Conservation (phyloP, 2,329 filamentous ascomycete genomes). For the Fusarium odoratissimum region DNA sequence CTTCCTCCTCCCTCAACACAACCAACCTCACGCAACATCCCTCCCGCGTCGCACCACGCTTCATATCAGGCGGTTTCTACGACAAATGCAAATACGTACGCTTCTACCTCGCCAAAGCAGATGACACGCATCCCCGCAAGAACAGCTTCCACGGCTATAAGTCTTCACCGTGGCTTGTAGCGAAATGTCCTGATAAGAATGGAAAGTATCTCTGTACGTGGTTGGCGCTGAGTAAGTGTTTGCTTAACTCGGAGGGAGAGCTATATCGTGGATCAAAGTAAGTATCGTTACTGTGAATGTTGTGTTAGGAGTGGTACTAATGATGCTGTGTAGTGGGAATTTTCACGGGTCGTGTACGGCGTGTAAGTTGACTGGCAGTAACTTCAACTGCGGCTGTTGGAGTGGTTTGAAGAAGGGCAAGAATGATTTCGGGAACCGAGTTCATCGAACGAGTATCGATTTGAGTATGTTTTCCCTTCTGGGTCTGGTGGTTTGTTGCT, state of each 20-base stretch:
- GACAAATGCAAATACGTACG: slow-evolving; percentile 27
- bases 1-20: neutral
- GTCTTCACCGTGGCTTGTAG: slow-evolving; percentile 26
- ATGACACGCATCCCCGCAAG: slow-evolving; percentile 16
- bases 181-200: slow-evolving; percentile 16
- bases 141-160: slow-evolving; percentile 5
- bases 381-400: slow-evolving; percentile 27
- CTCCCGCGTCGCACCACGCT: neutral
- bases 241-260: slow-evolving; percentile 26
- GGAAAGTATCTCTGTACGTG: slow-evolving; percentile 28
- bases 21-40: neutral
- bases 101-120: slow-evolving; percentile 25
- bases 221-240: slow-evolving; percentile 31
- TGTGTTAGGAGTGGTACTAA: neutral
- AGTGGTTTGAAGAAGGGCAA: neutral
- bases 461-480: slow-evolving; percentile 1
- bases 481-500: accelerated
- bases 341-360: slow-evolving; percentile 28
- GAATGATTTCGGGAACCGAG: neutral
- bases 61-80: slow-evolving; percentile 18
- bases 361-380: slow-evolving; percentile 4
- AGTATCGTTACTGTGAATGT: neutral
- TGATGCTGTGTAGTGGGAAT: slow-evolving; percentile 14
- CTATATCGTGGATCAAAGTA: slow-evolving; percentile 7
- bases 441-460: slow-evolving; percentile 9